Conservation (phyloP, 768 basidiomycete genomes). For the Leccinellum albellum region DNA sequence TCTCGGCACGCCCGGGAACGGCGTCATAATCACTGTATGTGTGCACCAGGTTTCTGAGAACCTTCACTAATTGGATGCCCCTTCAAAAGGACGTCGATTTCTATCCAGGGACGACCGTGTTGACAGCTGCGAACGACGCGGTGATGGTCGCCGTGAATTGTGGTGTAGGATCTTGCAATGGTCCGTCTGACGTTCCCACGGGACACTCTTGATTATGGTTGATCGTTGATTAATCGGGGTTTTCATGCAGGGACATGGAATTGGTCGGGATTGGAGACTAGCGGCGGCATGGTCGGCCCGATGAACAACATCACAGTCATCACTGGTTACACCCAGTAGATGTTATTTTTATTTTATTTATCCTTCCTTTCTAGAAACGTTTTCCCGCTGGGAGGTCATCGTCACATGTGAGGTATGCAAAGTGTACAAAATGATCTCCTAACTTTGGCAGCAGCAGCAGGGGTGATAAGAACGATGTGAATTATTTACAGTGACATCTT, state of each 20-base stretch:
- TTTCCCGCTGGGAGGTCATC: background rate
- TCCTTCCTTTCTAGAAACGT: background rate
- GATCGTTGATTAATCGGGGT: background rate
- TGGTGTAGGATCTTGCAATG: slow-evolving; percentile 48
- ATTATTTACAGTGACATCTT: background rate
- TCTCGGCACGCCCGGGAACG: slow-evolving; percentile 51
- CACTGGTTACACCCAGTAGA: slow-evolving; percentile 31
- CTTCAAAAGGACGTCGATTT: slow-evolving; percentile 46
- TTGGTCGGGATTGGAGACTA: slow-evolving; percentile 45
- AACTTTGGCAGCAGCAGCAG: background rate
- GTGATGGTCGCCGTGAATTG: slow-evolving; percentile 56
- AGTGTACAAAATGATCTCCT: background rate
- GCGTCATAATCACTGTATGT: slow-evolving; percentile 49
- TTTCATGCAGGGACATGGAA: slow-evolving; percentile 34
- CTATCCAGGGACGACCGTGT: slow-evolving; percentile 37
- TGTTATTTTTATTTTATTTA: background rate
- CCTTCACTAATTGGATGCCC: background rate
- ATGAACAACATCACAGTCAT: slow-evolving; percentile 36
- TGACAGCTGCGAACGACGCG: slow-evolving; percentile 43
- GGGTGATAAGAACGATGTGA: background rate
- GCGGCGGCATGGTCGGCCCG: slow-evolving; percentile 41
- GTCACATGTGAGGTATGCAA: background rate
- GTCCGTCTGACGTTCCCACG: slow-evolving; percentile 18
- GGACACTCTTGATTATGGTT: background rate
- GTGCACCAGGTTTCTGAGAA: background rate